Base-by-base conservation (phyloP, 2,329 filamentous ascomycete genomes). In the Alternaria brassicae region DNA sequence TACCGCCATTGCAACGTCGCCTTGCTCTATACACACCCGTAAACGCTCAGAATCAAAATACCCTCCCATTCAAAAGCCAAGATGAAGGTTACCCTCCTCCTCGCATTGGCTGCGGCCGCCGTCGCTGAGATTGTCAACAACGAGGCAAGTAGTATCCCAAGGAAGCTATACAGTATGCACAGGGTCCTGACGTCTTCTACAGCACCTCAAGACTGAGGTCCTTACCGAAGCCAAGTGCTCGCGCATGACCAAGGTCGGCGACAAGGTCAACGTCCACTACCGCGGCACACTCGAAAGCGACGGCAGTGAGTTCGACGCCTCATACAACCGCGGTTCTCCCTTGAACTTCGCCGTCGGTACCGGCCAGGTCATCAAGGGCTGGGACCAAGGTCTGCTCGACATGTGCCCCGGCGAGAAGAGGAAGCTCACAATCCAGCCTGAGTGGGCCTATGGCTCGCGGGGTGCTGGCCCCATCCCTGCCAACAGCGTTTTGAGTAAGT, bases 371-470 rank as follows among this genome's bases (percentile, higher is more conserved):
- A 99, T 99, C 81, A 93, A 95, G 83, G 94, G 94, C 73, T 97
- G 93, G 93, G 94, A 98, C 72, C 83, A 96, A 75, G 94, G 94
- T 52, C 86, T 98, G 23, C 76, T 96, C 44, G 92, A 93, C 75
- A 98, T 98, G 94, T 98, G 94, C 81, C 90, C 95, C 70, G 95
- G 95, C 65, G 94, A 99, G 84, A 97, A 97, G 88, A 87, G 80
- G 80, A 94, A 88, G 59, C 82, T 99, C 76, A 98, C 92, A 27
- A 95, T 99, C 53, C 92, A 93, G 51, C 93, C 94, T 21, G 89
- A 91, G 77, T 87, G 89, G 74, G 94, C 89, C 50, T 98, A 97
- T 77, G 94, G 94, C 60, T 82, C 88, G 65, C 86, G 90, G 61
- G 85, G 81, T 53, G 86, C 95, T 78, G 93, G 93, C 1, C 92